These are phyloP conservation scores for Papiliotrema laurentii DNA, from an alignment of 1,284 basidiomycete species.

Conservation along the genomic window DNA sequence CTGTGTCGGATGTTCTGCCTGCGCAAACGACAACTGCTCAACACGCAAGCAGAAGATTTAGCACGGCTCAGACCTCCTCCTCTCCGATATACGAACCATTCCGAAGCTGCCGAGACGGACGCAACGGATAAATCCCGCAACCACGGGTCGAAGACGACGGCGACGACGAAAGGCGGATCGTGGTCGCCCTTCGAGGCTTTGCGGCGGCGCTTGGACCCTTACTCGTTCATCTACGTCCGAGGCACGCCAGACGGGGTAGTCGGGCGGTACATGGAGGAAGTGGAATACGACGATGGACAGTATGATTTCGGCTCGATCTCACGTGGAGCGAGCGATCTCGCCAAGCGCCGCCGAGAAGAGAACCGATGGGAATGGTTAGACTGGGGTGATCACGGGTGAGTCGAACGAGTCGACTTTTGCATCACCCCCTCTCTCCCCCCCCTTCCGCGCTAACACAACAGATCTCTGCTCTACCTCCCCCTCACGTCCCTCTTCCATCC, in stretches of 20 bases:
- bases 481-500: conserved; percentile 33
- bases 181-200: conserved; percentile 27
- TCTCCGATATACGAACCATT: not conserved
- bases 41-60: conserved; percentile 22
- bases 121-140: not conserved
- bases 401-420: not conserved
- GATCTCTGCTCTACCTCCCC: conserved; percentile 35
- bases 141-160: not conserved
- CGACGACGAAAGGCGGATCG: not conserved
- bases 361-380: conserved; percentile 25
- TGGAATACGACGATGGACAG: conserved; percentile 40
- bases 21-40: conserved; percentile 17
- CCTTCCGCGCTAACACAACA: conserved; percentile 7
- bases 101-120: not conserved
- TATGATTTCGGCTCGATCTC: conserved; percentile 35
- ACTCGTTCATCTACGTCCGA: conserved; percentile 36
- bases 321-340: conserved; percentile 14
- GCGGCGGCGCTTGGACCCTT: conserved; percentile 22
- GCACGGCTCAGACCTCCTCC: conserved; percentile 21
- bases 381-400: conserved; percentile 43
- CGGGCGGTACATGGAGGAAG: conserved; percentile 44
- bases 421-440: not conserved
- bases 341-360: conserved; percentile 15
- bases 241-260: conserved; percentile 40
- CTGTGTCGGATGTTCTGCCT: conserved; percentile 42